Evolutionary conservation across 1,284 basidiomycete genomes (phyloP), one percentile per base, ranked within the genome.

Genomic region (Malassezia sympodialis): DNA sequence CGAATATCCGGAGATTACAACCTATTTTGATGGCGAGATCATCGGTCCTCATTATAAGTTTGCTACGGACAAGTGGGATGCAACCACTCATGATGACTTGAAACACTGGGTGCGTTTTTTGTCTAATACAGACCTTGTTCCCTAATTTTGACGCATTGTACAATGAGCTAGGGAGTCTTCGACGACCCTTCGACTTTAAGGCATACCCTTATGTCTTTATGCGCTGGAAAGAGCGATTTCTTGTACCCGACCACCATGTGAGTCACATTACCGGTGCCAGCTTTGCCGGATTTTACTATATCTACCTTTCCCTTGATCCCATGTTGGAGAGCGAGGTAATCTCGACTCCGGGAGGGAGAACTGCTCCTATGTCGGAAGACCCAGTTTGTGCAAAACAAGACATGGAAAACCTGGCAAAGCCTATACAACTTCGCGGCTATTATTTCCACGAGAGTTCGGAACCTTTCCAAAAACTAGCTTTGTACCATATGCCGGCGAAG

Each of bases 151-250:
- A 58, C 12, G 58, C 62, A 32, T 49, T 72, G n/a, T 46, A 59
- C 3, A 40, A 47, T 3, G 53, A 49, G 6, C 56, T 71, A 4
- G 50, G 35, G 12, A 59, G 62, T 24, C 61, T 64, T 2, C 61
- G 60, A 8, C 49, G 62, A 44, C 41, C 54, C 8, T 71, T 69
- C 50, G 60, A 69, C 27, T 65, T 68, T 30, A 27, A 60, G 31
- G 65, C 63, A 45, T 65, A 70, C 43, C 63, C 61, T 2, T 80
- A 77, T 56, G 72, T 80, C 27, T 96, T 96, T 74, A 90, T 96
- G 86, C 80, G 91, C 56, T 94, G 90, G 87, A 96, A 96, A 77
- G 91, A 96, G 77, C 82, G 85, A 67, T 96, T 96, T 76, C 78
- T 96, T 56, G 88, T 96, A 12, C 91, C 91, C 8, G 88, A 93